These are phyloP conservation scores for Protomyces inouyei DNA, from an alignment of 1,139 yeast genomes.

Conservation along the genomic window DNA sequence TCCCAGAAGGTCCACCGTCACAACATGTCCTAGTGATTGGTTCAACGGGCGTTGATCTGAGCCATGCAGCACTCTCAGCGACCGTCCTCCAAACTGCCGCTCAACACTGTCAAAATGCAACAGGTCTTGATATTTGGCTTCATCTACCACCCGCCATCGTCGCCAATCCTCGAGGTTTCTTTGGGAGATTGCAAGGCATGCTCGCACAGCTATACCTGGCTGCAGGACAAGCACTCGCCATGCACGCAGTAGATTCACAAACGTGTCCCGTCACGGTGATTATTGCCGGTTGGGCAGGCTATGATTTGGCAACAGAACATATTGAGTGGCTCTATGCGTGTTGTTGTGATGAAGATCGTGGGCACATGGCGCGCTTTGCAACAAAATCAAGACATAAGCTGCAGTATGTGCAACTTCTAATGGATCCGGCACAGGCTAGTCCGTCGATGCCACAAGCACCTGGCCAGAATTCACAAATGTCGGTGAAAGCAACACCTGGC, in stretches of 20 bases:
- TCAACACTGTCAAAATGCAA: not conserved
- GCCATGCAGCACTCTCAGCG: not conserved
- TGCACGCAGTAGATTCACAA: not conserved
- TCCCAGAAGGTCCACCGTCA: not conserved
- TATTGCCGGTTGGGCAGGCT: slow-evolving; percentile 16
- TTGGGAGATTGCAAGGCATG: not conserved
- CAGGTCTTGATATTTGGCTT: not conserved
- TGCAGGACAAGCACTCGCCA: not conserved
- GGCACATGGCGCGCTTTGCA: not conserved
- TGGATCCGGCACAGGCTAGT: not conserved
- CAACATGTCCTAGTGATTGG: not conserved
- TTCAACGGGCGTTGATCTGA: not conserved
- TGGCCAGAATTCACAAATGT: too few relatives aligned
- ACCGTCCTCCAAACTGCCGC: not conserved
- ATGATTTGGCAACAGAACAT: slow-evolving; percentile 15
- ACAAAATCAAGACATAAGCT: not conserved
- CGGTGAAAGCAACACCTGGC: not conserved
- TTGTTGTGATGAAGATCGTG: not conserved
- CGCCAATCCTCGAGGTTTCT: not conserved
- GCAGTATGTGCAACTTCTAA: not conserved
- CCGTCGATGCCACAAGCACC: not conserved
- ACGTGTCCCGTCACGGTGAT: slow-evolving; percentile 2
- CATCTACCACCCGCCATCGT: not conserved
- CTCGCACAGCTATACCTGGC: not conserved
- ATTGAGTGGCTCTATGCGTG: slow-evolving; percentile 3